Conservation (phyloP, 306 rosid species). For the apple (Malus domestica) region DNA sequence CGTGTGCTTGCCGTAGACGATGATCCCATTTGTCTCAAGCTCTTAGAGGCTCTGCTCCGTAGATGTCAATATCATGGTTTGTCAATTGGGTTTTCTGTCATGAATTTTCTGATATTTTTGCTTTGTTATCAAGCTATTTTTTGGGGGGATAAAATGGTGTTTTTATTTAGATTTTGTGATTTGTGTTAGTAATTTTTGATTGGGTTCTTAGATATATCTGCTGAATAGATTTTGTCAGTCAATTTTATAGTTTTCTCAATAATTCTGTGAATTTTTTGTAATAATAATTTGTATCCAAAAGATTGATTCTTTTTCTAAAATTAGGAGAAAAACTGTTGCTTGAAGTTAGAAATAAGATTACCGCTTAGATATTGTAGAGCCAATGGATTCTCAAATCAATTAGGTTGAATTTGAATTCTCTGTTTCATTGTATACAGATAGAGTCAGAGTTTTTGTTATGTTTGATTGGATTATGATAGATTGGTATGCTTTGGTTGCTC, state of each 20-base stretch:
- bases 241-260: background rate
- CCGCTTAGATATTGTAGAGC: background rate
- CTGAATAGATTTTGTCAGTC: background rate
- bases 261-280: background rate
- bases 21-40: constrained; percentile 69
- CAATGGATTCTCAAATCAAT: background rate
- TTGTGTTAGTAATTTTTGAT: background rate
- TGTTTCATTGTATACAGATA: background rate
- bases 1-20: constrained; percentile 97
- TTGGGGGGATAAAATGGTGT: background rate
- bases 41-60: constrained; percentile 72
- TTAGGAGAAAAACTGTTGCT: background rate
- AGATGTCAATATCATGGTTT: constrained; percentile 89
- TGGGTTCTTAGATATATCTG: constrained; percentile 2
- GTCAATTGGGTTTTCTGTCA: constrained; percentile 15
- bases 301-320: background rate
- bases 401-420: background rate
- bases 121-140: background rate
- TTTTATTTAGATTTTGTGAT: background rate
- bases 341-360: background rate
- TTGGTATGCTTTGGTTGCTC: background rate
- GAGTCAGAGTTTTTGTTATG: background rate
- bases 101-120: background rate
- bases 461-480: background rate
- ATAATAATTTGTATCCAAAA: background rate